These are phyloP conservation scores for Yamadazyma mexicana DNA, from an alignment of 1,139 yeast species.

Conservation along the genomic window DNA sequence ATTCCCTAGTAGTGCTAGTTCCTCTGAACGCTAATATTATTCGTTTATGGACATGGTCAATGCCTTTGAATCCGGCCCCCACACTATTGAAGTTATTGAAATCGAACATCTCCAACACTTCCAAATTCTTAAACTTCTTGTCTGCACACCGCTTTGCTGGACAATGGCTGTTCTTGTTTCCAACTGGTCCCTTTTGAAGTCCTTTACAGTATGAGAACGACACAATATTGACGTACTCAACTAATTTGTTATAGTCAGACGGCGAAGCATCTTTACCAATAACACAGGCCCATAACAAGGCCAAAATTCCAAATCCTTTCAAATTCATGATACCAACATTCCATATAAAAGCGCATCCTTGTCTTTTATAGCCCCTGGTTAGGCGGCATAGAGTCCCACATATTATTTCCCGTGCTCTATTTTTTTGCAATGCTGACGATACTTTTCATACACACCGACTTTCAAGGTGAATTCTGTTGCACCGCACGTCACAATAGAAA, in stretches of 20 bases:
- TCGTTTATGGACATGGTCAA: constrained; percentile 35
- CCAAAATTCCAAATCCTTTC: neutral
- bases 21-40: constrained; percentile 56
- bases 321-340: too few relatives aligned
- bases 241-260: constrained; percentile 8
- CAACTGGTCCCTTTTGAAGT: constrained; percentile 24
- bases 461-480: constrained; percentile 43
- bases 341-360: too few relatives aligned
- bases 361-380: neutral
- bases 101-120: constrained; percentile 35
- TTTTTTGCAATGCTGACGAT: constrained; percentile 1
- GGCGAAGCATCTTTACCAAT: neutral
- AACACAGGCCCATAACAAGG: too few relatives aligned
- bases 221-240: constrained; percentile 34
- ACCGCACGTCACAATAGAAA: constrained; percentile 42
- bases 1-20: constrained; percentile 55
- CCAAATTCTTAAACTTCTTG: constrained; percentile 21
- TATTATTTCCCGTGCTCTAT: neutral
- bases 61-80: constrained; percentile 54
- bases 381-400: neutral
- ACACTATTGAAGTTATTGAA: constrained; percentile 44
- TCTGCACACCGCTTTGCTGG: constrained; percentile 21
- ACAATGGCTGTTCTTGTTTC: constrained; percentile 22
- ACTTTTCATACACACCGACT: constrained; percentile 33
- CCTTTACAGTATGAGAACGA: constrained; percentile 43